Evolutionary conservation across 495 filamentous ascomycete genomes (phyloP).

Genomic region (Chaetomium fimeti): DNA sequence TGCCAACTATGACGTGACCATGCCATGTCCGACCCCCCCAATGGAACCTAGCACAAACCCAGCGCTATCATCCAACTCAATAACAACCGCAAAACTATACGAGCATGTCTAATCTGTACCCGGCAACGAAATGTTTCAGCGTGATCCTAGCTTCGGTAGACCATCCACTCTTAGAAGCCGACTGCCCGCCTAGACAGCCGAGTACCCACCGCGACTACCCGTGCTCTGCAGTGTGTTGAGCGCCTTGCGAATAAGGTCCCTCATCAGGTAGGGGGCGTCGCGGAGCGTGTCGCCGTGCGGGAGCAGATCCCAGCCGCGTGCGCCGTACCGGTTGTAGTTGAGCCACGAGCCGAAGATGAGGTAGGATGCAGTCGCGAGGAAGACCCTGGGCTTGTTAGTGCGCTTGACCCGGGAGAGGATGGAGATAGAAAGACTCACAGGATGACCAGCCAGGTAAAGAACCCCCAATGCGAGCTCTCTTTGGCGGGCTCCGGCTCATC

Average conservation of each 20-base stretch:
- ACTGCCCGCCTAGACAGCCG: constrained; percentile 64
- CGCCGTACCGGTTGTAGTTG: constrained; percentile 96
- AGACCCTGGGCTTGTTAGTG: constrained; percentile 55
- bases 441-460: constrained; percentile 96
- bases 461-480: constrained; percentile 67
- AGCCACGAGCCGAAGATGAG: constrained; percentile 98
- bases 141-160: neutral
- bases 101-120: neutral
- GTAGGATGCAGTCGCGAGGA: constrained; percentile 82
- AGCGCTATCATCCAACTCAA: neutral
- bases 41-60: neutral
- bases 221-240: constrained; percentile 80
- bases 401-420: neutral
- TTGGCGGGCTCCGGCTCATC: constrained; percentile 36
- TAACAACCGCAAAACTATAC: neutral
- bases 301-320: constrained; percentile 90
- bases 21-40: neutral
- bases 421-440: constrained; percentile 63
- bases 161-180: neutral
- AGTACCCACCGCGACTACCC: constrained; percentile 83
- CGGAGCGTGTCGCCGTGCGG: constrained; percentile 91
- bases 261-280: constrained; percentile 86
- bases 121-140: neutral
- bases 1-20: neutral
- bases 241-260: constrained; percentile 78